Evolutionary conservation across 371 early-diverging fungal genomes (phyloP).

Genomic region (Mucor indicus): DNA sequence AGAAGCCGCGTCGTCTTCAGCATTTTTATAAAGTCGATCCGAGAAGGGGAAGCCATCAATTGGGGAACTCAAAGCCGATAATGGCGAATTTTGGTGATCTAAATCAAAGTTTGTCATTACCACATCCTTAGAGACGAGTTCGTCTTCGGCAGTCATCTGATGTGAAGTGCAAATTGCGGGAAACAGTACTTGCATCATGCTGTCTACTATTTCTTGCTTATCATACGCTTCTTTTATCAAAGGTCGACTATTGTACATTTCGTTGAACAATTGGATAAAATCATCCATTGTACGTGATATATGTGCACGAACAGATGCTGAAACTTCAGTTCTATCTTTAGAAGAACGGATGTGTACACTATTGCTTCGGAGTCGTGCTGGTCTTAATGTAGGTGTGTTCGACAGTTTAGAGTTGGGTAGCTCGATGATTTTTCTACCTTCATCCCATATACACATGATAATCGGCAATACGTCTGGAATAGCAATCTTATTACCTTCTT

Average conservation of each 20-base stretch:
- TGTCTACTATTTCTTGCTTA: slow-evolving; percentile 58
- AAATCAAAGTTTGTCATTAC: slow-evolving; percentile 25
- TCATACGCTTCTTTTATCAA: slow-evolving; percentile 56
- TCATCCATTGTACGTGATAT: slow-evolving; percentile 26
- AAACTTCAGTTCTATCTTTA: neutral
- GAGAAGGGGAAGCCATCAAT: slow-evolving; percentile 1
- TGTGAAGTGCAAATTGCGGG: slow-evolving; percentile 49
- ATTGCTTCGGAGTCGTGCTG: slow-evolving; percentile 16
- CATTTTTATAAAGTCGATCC: slow-evolving; percentile 5
- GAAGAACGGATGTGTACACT: slow-evolving; percentile 9
- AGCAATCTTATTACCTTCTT: slow-evolving; percentile 4
- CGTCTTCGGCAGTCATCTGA: slow-evolving; percentile 42
- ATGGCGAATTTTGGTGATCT: slow-evolving; percentile 9
- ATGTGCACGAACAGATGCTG: neutral
- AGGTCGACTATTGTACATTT: slow-evolving; percentile 52
- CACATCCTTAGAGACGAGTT: slow-evolving; percentile 41
- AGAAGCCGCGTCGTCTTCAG: slow-evolving; percentile 15
- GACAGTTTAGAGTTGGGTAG: slow-evolving; percentile 1
- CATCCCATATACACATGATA: slow-evolving; percentile 27
- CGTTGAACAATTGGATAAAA: slow-evolving; percentile 55
- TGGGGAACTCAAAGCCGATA: slow-evolving; percentile 14
- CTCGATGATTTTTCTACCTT: slow-evolving; percentile 19
- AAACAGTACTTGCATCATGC: slow-evolving; percentile 51
- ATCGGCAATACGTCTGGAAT: slow-evolving; percentile 39
- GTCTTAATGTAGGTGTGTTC: slow-evolving; percentile 1